A percentile compares a stretch with the other conserved stretches of the same genome.
Conservation (phyloP, 1,284 basidiomycete genomes). For the Somion occarium region DNA sequence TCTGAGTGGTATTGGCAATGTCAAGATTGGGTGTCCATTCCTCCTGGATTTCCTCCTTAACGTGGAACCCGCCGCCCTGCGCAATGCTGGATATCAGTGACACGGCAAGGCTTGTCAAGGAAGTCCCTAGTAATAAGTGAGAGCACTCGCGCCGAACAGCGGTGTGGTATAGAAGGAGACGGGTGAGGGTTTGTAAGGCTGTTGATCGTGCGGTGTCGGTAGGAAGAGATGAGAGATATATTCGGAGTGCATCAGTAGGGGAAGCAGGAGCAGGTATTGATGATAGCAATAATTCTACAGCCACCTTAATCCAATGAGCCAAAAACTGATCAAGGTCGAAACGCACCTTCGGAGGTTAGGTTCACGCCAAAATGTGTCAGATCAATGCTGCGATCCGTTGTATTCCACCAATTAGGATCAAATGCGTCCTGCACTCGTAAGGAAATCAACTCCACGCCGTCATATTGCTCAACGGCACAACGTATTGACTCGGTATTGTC, state of each 20-base stretch:
- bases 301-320: constrained; percentile 16
- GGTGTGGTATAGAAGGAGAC: constrained; percentile 67
- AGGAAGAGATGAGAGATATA: constrained; percentile 68
- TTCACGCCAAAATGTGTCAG: constrained; percentile 35
- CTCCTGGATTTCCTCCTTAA: constrained; percentile 69
- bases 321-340: neutral
- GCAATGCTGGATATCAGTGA: constrained; percentile 73
- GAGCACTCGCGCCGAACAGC: constrained; percentile 57
- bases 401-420: constrained; percentile 61
- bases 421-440: constrained; percentile 71
- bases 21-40: constrained; percentile 44
- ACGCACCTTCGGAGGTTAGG: constrained; percentile 49
- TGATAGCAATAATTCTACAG: constrained; percentile 16
- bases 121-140: constrained; percentile 79
- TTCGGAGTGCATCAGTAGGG: constrained; percentile 46
- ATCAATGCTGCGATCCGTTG: constrained; percentile 29
- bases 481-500: constrained; percentile 52
- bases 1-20: neutral
- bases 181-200: constrained; percentile 59
- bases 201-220: constrained; percentile 70
- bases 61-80: constrained; percentile 74
- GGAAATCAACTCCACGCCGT: constrained; percentile 52
- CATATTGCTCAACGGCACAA: constrained; percentile 40
- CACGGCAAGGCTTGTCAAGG: constrained; percentile 76
- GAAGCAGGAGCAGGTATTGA: constrained; percentile 15